Base-by-base conservation (phyloP, 169 alveolate genomes). In the Plasmodium billcollinsi region DNA sequence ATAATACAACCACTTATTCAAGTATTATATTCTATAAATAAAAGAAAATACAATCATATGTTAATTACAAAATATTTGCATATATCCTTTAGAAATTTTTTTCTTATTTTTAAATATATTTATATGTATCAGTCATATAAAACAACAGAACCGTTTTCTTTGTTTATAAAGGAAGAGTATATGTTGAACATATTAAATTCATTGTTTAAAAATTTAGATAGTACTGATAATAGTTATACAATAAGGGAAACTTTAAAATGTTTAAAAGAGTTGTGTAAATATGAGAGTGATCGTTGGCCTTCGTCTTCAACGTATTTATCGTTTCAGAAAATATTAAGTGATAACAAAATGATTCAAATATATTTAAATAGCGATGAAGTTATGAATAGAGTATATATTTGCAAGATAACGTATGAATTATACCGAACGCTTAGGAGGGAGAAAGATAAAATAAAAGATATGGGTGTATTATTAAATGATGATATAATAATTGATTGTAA, bases 191-290 rank as follows among this genome's bases (percentile, higher is more conserved):
- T 86, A 12, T 74, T 86, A 24, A 86, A 72, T 50, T 71, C 92
- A 72, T 47, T 86, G 29, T 73, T 86, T 49, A 73, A 59, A 2
- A 72, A 47, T 56, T 66, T 86, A 70, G 33, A 54, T 20, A 70
- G 14, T 86, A 59, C 9, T 49, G 76, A 86, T 21, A 45, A 73
- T 43, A 83, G 15, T 47, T 56, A 9, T 56, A 59, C 26, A 5
- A 20, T 71, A 47, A 86, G 62, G 59, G 88, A 71, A 14, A 73
- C 92, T 5, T 63, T 86, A 67, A 86, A 86, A 20, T 73, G 71
- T 29, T 86, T 86, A 43, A 86, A 72, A 43, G 88, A 72, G 54
- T 86, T 88, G 12, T 86, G 88, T 21, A 73, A 65, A 20, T 86
- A 86, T 49, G 76, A 72, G 12, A 52, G 59, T 14, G 29, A n/a